Conservation (phyloP, 176 grass and related monocot genomes). For the Leersia perrieri region DNA sequence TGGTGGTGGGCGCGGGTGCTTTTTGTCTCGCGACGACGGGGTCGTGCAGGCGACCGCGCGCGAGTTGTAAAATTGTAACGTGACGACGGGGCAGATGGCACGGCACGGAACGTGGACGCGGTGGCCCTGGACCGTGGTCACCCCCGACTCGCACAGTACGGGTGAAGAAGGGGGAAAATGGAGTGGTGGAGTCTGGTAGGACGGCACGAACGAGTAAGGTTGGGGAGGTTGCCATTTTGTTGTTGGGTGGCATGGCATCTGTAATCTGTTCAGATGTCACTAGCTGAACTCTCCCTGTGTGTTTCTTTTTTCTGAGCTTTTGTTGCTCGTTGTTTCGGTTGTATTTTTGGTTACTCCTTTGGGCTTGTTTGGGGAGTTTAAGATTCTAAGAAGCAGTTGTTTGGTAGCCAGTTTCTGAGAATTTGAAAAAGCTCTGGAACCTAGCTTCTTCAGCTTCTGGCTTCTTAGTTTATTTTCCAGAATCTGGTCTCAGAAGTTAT, state of each 20-base stretch:
- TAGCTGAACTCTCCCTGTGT: neutral
- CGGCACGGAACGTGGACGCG: too few relatives aligned
- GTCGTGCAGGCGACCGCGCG: neutral
- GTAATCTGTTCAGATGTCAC: neutral
- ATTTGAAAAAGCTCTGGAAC: too few relatives aligned
- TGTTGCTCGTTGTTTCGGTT: neutral
- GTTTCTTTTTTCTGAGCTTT: neutral
- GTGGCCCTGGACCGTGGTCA: too few relatives aligned
- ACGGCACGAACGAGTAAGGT: neutral
- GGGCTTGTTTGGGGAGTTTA: neutral
- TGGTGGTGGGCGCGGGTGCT: neutral
- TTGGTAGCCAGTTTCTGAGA: too few relatives aligned
- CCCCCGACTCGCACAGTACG: too few relatives aligned
- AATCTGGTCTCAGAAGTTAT: too few relatives aligned
- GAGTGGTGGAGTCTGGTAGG: neutral
- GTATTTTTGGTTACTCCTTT: neutral
- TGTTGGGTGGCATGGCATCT: neutral
- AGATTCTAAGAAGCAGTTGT: too few relatives aligned
- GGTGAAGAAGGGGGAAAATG: too few relatives aligned
- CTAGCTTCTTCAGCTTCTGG: too few relatives aligned
- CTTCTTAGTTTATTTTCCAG: too few relatives aligned
- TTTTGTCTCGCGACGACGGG: neutral
- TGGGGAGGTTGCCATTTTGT: neutral
- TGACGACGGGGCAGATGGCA: too few relatives aligned
- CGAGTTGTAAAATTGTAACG: neutral